A percentile compares a stretch with the other conserved stretches of the same genome.
These are phyloP conservation scores for Talaromyces marneffei DNA, from an alignment of 2,329 filamentous ascomycete genomes.

Conservation along the genomic window DNA sequence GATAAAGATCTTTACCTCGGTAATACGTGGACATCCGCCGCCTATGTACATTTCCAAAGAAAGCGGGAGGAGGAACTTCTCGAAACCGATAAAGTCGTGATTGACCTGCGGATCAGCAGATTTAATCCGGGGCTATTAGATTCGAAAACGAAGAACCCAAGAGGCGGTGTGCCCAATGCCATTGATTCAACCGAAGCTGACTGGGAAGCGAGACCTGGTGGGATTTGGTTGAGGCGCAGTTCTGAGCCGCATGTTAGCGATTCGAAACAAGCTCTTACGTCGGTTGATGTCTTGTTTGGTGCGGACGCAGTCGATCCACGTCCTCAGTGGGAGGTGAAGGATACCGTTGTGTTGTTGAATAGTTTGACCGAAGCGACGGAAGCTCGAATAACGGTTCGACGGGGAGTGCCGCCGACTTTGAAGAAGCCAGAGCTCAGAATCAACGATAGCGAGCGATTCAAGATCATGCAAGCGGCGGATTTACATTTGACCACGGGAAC, in stretches of 20 bases:
- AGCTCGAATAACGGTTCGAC: conserved; percentile 70
- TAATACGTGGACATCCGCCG: conserved; percentile 65
- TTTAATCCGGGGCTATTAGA: conserved; percentile 56
- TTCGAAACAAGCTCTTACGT: conserved; percentile 67
- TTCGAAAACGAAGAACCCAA: not conserved
- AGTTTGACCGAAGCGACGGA: conserved; percentile 56
- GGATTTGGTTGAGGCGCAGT: conserved; percentile 76
- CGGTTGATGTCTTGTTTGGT: conserved; percentile 80
- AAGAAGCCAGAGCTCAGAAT: conserved; percentile 71
- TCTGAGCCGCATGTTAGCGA: conserved; percentile 68
- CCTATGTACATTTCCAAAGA: conserved; percentile 74
- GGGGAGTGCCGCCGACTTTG: conserved; percentile 59
- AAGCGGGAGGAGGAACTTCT: conserved; percentile 80
- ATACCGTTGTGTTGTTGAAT: conserved; percentile 67
- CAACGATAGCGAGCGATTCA: conserved; percentile 85
- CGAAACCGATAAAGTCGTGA: conserved; percentile 67
- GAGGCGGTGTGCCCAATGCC: conserved; percentile 48
- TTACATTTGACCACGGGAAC: conserved; percentile 87
- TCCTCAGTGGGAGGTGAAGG: conserved; percentile 73
- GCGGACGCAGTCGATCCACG: conserved; percentile 87
- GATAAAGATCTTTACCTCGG: conserved; percentile 85
- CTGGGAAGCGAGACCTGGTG: conserved; percentile 73
- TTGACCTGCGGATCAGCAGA: conserved; percentile 70
- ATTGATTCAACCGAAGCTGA: conserved; percentile 52
- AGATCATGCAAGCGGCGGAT: conserved; percentile 95